A percentile compares a stretch with the other conserved stretches of the same genome.
These are phyloP conservation scores for Fomitopsis palustris DNA, from an alignment of 1,284 basidiomycete species.

Conservation along the genomic window DNA sequence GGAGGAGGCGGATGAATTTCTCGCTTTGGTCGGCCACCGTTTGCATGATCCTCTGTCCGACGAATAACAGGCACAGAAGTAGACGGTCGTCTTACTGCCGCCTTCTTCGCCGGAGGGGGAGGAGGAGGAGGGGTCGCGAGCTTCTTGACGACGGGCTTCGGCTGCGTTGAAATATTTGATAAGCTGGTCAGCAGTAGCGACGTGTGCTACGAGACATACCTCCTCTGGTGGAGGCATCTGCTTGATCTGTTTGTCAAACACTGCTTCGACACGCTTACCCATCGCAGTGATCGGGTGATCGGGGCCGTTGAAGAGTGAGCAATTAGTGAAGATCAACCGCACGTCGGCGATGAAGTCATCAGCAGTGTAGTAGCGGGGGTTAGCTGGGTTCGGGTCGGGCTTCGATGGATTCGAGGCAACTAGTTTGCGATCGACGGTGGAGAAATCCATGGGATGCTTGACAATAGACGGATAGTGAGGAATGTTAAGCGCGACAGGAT, in stretches of 20 bases:
- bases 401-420: slow-evolving; percentile 74
- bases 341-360: slow-evolving; percentile 85
- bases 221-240: slow-evolving; percentile 77
- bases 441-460: slow-evolving; percentile 92
- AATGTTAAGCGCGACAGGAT: slow-evolving; percentile 85
- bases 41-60: slow-evolving; percentile 58
- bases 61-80: slow-evolving; percentile 78
- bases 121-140: slow-evolving; percentile 37
- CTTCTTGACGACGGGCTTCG: slow-evolving; percentile 57
- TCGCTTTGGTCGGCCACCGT: slow-evolving; percentile 83
- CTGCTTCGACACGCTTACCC: slow-evolving; percentile 79
- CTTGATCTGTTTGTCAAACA: slow-evolving; percentile 88
- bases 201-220: slow-evolving; percentile 42
- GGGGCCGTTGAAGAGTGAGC: slow-evolving; percentile 88
- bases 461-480: slow-evolving; percentile 91
- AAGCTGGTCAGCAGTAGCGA: background rate
- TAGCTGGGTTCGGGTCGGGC: slow-evolving; percentile 61
- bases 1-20: slow-evolving; percentile 95
- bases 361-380: slow-evolving; percentile 70
- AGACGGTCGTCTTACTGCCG: slow-evolving; percentile 59
- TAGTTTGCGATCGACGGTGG: slow-evolving; percentile 91
- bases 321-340: slow-evolving; percentile 86
- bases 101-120: slow-evolving; percentile 46
- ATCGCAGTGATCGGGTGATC: slow-evolving; percentile 80
- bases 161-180: too few species aligned